A percentile compares a stretch with the other conserved stretches of the same genome.
These are phyloP conservation scores for Ustilago nuda DNA, from an alignment of 1,284 basidiomycete genomes.

Conservation along the genomic window DNA sequence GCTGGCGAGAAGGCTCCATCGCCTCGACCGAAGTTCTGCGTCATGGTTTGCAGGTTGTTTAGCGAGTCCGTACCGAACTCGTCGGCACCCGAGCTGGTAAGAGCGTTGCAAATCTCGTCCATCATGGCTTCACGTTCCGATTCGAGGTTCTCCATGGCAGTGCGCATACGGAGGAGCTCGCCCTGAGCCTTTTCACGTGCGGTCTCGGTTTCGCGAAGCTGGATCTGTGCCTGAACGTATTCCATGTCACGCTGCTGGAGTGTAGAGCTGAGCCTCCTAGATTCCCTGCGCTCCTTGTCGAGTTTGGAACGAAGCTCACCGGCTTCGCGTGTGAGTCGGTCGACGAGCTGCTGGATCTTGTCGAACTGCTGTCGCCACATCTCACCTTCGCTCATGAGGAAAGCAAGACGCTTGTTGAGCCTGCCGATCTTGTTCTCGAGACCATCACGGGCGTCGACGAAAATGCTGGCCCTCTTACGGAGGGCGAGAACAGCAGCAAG, in stretches of 20 bases:
- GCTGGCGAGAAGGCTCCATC: conserved; percentile 35
- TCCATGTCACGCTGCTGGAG: conserved; percentile 62
- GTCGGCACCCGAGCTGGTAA: conserved; percentile 36
- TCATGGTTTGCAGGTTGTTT: conserved; percentile 50
- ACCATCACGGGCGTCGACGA: conserved; percentile 79
- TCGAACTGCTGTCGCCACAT: conserved; percentile 88
- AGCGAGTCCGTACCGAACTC: conserved; percentile 51
- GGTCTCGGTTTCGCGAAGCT: conserved; percentile 61
- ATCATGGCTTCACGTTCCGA: conserved; percentile 65
- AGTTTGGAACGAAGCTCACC: conserved; percentile 83
- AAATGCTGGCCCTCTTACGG: conserved; percentile 82
- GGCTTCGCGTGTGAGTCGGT: conserved; percentile 83
- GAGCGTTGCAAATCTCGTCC: conserved; percentile 64
- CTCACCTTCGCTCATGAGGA: conserved; percentile 89
- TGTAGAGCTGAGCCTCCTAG: conserved; percentile 76
- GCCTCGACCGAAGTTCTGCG: conserved; percentile 24
- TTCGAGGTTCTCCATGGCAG: conserved; percentile 58
- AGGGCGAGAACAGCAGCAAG: conserved; percentile 57
- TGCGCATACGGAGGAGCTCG: conserved; percentile 59
- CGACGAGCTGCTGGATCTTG: conserved; percentile 88
- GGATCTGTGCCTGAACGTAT: conserved; percentile 57
- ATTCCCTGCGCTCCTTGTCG: conserved; percentile 87
- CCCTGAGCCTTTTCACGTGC: conserved; percentile 60
- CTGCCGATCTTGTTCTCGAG: conserved; percentile 81
- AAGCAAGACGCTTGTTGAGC: conserved; percentile 78